Conservation (phyloP, 768 basidiomycete genomes). For the Pleurotus eryngii region DNA sequence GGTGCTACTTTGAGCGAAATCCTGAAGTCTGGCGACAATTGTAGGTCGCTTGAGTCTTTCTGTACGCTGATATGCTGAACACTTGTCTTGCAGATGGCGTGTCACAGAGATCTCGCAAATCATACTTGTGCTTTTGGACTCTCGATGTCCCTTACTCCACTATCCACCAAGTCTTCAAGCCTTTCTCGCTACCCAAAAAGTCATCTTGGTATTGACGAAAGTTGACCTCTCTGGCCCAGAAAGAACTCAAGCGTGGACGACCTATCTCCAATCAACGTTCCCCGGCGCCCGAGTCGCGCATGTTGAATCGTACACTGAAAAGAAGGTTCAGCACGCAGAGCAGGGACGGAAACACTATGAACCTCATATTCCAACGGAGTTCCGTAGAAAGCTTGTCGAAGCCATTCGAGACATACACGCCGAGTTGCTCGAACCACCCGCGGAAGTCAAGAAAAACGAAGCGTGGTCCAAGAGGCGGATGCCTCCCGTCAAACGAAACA, state of each 20-base stretch:
- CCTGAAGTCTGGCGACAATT: constrained; percentile 95
- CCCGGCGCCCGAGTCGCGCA: constrained; percentile 61
- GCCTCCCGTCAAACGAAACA: constrained; percentile 54
- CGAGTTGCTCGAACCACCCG: constrained; percentile 67
- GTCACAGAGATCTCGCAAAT: constrained; percentile 91
- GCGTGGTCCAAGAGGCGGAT: constrained; percentile 58
- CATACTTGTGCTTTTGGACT: constrained; percentile 83
- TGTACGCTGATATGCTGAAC: constrained; percentile 10
- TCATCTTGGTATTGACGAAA: constrained; percentile 84
- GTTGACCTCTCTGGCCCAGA: constrained; percentile 77
- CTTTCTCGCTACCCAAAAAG: constrained; percentile 52
- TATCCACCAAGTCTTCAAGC: constrained; percentile 73
- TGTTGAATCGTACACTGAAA: constrained; percentile 74
- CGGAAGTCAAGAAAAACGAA: constrained; percentile 35
- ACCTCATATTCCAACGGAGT: constrained; percentile 66
- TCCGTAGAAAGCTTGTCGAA: constrained; percentile 60
- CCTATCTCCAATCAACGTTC: constrained; percentile 50
- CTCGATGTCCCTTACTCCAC: constrained; percentile 85
- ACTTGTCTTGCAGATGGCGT: constrained; percentile 65
- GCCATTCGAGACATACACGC: constrained; percentile 65
- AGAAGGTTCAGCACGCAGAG: constrained; percentile 31
- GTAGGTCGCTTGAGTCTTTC: constrained; percentile 37
- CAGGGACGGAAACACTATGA: constrained; percentile 51
- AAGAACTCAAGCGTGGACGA: constrained; percentile 63
- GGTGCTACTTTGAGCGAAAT: constrained; percentile 85